Base-by-base conservation (phyloP, 2,329 filamentous ascomycete genomes). In the Sporothrix humicola region DNA sequence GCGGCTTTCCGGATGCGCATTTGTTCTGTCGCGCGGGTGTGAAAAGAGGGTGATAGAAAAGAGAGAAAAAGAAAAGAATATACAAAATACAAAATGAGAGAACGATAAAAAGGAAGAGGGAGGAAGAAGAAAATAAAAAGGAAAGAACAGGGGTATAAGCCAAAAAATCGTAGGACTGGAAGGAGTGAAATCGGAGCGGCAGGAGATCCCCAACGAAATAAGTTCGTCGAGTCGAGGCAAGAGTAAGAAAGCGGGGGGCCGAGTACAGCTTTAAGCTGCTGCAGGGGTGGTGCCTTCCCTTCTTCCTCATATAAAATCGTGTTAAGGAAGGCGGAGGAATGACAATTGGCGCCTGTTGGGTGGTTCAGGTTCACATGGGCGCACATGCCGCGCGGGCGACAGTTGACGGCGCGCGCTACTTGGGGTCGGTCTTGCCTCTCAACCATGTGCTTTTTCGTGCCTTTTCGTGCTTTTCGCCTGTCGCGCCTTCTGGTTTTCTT, bases 1-100 rank as follows among this genome's bases (percentile, higher is more conserved):
- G 96, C 96, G 73, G 96, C 95, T 83, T 88, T 91, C 77, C 87
- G 88, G 79, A 97, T 89, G 84, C 89, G 87, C 89, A 91, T 91
- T 77, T 78, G 82, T 2, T 10, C 58, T 59, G 69, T 13, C 46
- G 66, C 23, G 26, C 3, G 37, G 37, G 15, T 7, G 48, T 42
- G 48, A 42, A 15, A 7, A 42, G 2, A 10, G 2, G 4, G 17
- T 10, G n/a, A 54, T 58, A 42, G 5, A 44, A 5, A 20, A 23
- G 12, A 15, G 12, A 17, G 26, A 68, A 52, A 44, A 63, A 2
- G 31, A 23, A 4, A 7, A 26, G 3, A 48, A 9, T 17, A 23
- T 26, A 48, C 4, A 23, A 20, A 3, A 48, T 48, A 20, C 10
- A 48, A 26, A 46, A n/a, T 13, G 37, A 48, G n/a, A 66, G 54